Conservation (phyloP, 2,329 filamentous ascomycete genomes). For the Pestalotiopsis fici region DNA sequence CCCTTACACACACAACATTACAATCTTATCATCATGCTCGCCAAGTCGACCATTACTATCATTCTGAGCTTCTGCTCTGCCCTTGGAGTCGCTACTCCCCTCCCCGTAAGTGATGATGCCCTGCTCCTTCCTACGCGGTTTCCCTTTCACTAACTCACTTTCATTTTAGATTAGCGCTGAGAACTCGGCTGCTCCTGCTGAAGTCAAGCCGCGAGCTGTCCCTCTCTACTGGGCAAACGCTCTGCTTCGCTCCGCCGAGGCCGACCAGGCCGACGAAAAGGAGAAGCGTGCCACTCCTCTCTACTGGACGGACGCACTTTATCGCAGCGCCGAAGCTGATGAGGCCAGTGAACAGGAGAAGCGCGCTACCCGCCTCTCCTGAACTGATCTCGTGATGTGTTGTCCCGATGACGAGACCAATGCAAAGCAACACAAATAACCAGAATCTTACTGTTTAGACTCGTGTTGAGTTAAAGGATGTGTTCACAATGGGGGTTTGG, state of each 20-base stretch:
- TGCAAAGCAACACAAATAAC: too few species aligned
- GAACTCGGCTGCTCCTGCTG: neutral
- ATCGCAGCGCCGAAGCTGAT: neutral
- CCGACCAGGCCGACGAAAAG: neutral
- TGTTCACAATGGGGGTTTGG: too few species aligned
- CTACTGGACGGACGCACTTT: neutral
- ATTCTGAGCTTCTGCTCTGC: constrained; percentile 2
- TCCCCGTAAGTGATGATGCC: neutral
- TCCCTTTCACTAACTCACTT: neutral
- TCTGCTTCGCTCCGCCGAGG: neutral
- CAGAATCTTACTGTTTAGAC: too few species aligned
- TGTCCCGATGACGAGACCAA: neutral
- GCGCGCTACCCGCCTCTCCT: neutral
- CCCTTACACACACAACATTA: neutral
- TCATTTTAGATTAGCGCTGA: neutral
- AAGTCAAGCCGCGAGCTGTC: neutral
- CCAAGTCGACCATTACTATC: neutral
- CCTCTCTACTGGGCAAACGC: neutral
- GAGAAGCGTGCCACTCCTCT: neutral
- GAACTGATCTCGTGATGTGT: neutral
- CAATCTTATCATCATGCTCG: neutral
- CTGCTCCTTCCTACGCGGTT: neutral
- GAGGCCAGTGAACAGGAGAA: neutral
- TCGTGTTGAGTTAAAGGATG: too few species aligned
- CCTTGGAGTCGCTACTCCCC: neutral